Conservation (phyloP, 768 basidiomycete genomes). For the Mycena alexandri region DNA sequence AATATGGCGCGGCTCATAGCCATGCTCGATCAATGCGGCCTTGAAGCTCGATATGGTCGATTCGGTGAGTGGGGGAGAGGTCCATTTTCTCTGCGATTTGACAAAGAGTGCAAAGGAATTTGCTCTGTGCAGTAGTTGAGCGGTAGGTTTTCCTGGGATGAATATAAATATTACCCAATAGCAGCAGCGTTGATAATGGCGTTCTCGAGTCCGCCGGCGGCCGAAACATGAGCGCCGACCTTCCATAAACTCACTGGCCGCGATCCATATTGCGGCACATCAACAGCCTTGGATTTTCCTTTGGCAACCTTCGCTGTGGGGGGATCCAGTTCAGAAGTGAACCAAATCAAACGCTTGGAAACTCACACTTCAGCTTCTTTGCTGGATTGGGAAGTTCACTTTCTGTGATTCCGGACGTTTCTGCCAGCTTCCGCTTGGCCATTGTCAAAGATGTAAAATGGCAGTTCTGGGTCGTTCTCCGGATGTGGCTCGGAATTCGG, state of each 20-base stretch:
- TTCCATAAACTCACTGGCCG: constrained; percentile 65
- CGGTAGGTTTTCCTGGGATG: background rate
- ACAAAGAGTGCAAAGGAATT: constrained; percentile 87
- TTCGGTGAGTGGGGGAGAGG: constrained; percentile 67
- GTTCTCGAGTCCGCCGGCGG: constrained; percentile 85
- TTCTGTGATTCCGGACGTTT: constrained; percentile 1
- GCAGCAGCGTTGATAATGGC: constrained; percentile 75
- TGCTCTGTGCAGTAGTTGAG: constrained; percentile 61
- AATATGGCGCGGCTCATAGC: constrained; percentile 72
- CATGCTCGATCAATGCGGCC: constrained; percentile 67
- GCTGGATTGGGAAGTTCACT: constrained; percentile 18
- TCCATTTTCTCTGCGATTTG: constrained; percentile 89
- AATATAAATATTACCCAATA: constrained; percentile 65
- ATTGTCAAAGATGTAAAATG: constrained; percentile 18
- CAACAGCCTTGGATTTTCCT: constrained; percentile 16
- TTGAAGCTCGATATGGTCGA: constrained; percentile 71
- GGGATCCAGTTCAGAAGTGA: background rate
- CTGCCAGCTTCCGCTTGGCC: constrained; percentile 27
- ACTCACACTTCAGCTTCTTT: constrained; percentile 26
- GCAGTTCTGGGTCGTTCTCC: background rate
- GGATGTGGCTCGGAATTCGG: background rate
- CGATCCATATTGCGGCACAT: constrained; percentile 21
- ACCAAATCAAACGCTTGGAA: background rate
- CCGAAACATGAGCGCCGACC: constrained; percentile 88
- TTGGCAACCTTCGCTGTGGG: too few relatives aligned